Evolutionary conservation across 331 rosid genomes (phyloP).

Genomic region (Quercus lobata): DNA sequence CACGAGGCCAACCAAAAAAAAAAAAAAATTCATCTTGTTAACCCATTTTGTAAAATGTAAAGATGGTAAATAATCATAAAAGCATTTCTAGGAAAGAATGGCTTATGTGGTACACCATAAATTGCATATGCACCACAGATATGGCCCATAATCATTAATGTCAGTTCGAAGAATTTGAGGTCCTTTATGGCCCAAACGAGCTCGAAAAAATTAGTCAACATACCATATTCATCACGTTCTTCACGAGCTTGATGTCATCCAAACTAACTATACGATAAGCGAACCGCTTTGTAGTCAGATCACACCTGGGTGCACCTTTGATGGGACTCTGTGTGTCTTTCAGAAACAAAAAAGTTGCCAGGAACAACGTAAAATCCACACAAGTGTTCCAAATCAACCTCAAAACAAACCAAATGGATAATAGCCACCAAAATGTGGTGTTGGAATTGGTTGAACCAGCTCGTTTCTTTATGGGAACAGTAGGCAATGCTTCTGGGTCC

Average conservation of each 20-base stretch:
- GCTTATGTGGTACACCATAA: too few species aligned
- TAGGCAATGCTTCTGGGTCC: slow-evolving; percentile 46
- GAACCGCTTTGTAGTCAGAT: slow-evolving; percentile 33
- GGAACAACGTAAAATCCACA: slow-evolving; percentile 36
- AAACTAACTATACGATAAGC: slow-evolving; percentile 33
- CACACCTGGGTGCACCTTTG: slow-evolving; percentile 45
- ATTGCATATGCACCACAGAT: too few species aligned
- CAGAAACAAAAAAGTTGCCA: slow-evolving; percentile 37
- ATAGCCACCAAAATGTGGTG: slow-evolving; percentile 15
- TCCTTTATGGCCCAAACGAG: not conserved
- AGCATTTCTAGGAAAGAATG: too few species aligned
- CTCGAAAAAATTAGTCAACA: not conserved
- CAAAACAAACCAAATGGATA: slow-evolving; percentile 26
- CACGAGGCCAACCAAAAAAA: not conserved
- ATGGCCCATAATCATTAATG: too few species aligned
- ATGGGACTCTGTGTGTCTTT: slow-evolving; percentile 50
- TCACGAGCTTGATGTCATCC: slow-evolving; percentile 54
- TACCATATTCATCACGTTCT: slow-evolving; percentile 49
- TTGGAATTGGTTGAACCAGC: not conserved
- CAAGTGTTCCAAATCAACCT: slow-evolving; percentile 40
- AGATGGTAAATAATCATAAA: too few species aligned
- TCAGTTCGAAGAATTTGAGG: too few species aligned
- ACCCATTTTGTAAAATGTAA: too few species aligned
- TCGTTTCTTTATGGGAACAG: slow-evolving; percentile 27
- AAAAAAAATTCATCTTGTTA: not conserved